Conservation (phyloP, 352 stramenopile genomes). For the Globisporangium orthogonon region DNA sequence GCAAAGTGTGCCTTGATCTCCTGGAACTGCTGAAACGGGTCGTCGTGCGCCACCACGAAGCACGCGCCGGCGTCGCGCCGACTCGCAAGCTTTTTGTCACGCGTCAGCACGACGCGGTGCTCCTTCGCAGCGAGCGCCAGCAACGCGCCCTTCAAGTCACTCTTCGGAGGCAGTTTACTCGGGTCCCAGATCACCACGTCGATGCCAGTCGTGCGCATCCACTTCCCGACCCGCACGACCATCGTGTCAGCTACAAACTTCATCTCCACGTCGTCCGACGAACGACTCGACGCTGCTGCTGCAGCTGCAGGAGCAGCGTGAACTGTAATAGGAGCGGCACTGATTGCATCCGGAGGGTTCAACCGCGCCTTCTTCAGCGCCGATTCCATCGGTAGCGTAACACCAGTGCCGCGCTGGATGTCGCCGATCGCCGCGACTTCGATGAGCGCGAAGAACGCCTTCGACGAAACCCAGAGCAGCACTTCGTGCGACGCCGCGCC, state of each 20-base stretch:
- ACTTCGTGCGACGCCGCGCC: conserved; percentile 36
- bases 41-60: conserved; percentile 69
- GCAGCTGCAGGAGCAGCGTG: too few species aligned
- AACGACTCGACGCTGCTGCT: too few species aligned
- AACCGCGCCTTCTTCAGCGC: too few species aligned
- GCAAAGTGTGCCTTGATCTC: conserved; percentile 72
- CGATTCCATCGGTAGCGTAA: conserved; percentile 4
- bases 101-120: conserved; percentile 67
- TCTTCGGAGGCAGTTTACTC: conserved; percentile 15
- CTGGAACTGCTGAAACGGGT: conserved; percentile 65
- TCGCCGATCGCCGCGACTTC: conserved; percentile 27
- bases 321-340: too few species aligned
- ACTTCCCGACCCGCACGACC: conserved; percentile 58
- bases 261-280: too few species aligned
- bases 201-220: conserved; percentile 68
- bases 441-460: conserved; percentile 39
- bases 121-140: conserved; percentile 43
- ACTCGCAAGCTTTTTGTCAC: conserved; percentile 66
- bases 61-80: conserved; percentile 63
- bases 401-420: conserved; percentile 30
- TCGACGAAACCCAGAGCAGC: conserved; percentile 33
- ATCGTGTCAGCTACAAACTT: conserved; percentile 76
- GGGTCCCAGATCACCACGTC: conserved; percentile 68
- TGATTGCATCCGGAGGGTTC: too few species aligned
- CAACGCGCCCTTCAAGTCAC: conserved; percentile 41